Base-by-base conservation (phyloP, 2,329 filamentous ascomycete species). In the Eutypa lata region DNA sequence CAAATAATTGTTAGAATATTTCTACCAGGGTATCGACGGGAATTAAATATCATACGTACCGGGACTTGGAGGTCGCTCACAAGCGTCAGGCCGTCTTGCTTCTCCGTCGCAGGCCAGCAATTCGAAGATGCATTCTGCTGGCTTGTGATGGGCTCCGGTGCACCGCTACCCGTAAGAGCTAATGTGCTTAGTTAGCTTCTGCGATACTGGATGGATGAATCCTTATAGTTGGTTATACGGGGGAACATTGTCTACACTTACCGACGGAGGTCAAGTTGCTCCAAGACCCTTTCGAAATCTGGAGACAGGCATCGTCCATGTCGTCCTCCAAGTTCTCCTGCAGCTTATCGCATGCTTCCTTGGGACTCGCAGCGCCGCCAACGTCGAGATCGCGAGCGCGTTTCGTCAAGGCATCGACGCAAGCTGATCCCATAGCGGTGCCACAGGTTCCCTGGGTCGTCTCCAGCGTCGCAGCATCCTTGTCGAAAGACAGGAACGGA, bases 61-160 rank as follows among this genome's bases (percentile, higher is more conserved):
- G 3, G 42, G 16, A 45, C 5, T 45, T 28, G 38, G 31, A 54
- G 60, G 46, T 61, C 53, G 50, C 48, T 53, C 18, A 57, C 54
- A 7, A 58, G 49, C 2, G 55, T 56, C 14, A 63, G 56, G 19
- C 47, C 43, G n/a, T 63, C 51, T 28, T 61, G 46, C 50, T 63
- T 63, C 2, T 57, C 55, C 8, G 51, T 56, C 7, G 62, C 49
- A 2, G 60, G 61, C 61, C 61, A 64, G 48, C 61, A 64, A 47
- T 46, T 59, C 16, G 60, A 55, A 1, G 58, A 53, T 1, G 57
- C 52, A 33, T 64, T 61, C n/a, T 58, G 38, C 45, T 59, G 45
- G 14, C 44, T 48, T 2, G 57, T 50, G 3, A 62, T 51, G 0
- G 57, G 46, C 22, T 53, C 33, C 7, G 53, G 51, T 13, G 57